These are phyloP conservation scores for Tremella mesenterica DNA, from an alignment of 768 basidiomycete species.

Conservation along the genomic window DNA sequence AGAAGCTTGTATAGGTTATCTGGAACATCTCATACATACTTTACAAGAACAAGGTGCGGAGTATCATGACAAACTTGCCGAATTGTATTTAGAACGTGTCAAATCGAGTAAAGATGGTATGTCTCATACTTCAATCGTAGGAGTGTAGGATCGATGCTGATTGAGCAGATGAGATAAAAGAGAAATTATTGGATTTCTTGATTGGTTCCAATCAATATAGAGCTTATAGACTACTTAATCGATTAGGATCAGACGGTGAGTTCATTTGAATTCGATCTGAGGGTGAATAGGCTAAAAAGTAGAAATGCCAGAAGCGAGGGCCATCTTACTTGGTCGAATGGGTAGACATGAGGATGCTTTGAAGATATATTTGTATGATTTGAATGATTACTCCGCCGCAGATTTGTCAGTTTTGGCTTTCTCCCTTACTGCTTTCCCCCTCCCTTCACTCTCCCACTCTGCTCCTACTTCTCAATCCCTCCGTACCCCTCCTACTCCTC, in stretches of 20 bases:
- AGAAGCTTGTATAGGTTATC: constrained; percentile 63
- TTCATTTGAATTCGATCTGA: background rate
- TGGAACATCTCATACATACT: constrained; percentile 75
- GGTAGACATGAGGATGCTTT: constrained; percentile 88
- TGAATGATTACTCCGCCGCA: constrained; percentile 74
- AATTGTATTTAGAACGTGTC: constrained; percentile 70
- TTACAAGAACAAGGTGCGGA: constrained; percentile 57
- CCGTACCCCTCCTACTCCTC: no score
- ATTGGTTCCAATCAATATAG: constrained; percentile 61
- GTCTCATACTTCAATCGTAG: no score
- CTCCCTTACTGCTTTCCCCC: background rate
- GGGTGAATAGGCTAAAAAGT: background rate
- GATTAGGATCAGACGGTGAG: constrained; percentile 73
- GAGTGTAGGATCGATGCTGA: no score
- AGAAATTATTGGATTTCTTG: constrained; percentile 62
- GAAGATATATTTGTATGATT: constrained; percentile 84
- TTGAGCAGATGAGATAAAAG: no score
- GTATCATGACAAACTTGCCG: constrained; percentile 83
- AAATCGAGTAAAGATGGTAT: background rate
- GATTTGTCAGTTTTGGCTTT: constrained; percentile 59
- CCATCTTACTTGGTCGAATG: constrained; percentile 78
- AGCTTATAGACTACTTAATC: constrained; percentile 68
- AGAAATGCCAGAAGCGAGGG: constrained; percentile 87
- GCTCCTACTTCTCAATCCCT: no score
- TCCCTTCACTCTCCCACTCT: no score